These are phyloP conservation scores for Limonomyces culmigenus DNA, from an alignment of 1,284 basidiomycete species.

Conservation along the genomic window DNA sequence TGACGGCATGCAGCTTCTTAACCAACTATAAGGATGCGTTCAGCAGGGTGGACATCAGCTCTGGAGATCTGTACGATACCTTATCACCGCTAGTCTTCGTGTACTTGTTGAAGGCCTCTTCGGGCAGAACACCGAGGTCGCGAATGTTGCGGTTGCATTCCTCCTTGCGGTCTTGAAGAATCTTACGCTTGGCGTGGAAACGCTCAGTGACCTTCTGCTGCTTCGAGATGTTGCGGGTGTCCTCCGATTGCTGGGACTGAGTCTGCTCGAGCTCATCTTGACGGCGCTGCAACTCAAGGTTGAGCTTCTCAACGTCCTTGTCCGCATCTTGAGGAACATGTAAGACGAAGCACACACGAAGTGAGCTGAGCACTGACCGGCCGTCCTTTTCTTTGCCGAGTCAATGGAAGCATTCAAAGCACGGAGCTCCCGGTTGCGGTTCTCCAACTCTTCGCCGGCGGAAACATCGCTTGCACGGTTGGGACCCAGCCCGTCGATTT, in stretches of 20 bases:
- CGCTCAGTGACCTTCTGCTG: constrained; percentile 93
- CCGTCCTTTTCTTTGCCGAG: constrained; percentile 39
- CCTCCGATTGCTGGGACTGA: constrained; percentile 73
- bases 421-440: constrained; percentile 51
- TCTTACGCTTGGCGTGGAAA: constrained; percentile 82
- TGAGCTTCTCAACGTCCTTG: constrained; percentile 53
- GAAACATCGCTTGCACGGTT: constrained; percentile 33
- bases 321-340: constrained; percentile 34
- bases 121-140: constrained; percentile 89
- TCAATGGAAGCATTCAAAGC: constrained; percentile 51
- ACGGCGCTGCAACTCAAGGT: constrained; percentile 46
- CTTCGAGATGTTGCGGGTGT: constrained; percentile 68
- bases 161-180: constrained; percentile 72
- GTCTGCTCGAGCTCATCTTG: constrained; percentile 56
- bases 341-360: constrained; percentile 1
- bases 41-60: constrained; percentile 1
- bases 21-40: constrained; percentile 41
- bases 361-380: constrained; percentile 28
- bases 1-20: constrained; percentile 79
- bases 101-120: constrained; percentile 96
- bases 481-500: constrained; percentile 59
- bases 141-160: constrained; percentile 90
- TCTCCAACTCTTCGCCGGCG: constrained; percentile 51
- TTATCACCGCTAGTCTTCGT: constrained; percentile 68
- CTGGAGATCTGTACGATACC: constrained; percentile 23